Conservation (phyloP, 371 early-diverging fungal genomes). For the Cokeromyces recurvatus region DNA sequence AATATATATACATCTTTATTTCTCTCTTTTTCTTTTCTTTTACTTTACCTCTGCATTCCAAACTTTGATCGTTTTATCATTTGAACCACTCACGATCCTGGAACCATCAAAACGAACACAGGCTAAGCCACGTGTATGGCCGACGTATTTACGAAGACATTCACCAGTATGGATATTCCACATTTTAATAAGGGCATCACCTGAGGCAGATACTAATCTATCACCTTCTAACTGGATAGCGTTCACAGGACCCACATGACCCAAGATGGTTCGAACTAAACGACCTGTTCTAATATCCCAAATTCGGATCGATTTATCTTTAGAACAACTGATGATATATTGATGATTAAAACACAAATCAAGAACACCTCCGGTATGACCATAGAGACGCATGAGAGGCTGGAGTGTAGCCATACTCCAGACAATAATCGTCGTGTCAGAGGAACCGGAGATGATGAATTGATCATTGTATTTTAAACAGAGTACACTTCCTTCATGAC, state of each 20-base stretch:
- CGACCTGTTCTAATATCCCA: conserved; percentile 65
- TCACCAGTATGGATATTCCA: conserved; percentile 80
- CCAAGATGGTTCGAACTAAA: conserved; percentile 63
- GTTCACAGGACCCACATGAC: conserved; percentile 90
- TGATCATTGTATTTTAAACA: conserved; percentile 81
- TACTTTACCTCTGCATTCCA: conserved; percentile 95
- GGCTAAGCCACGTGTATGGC: conserved; percentile 85
- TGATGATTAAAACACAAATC: conserved; percentile 71
- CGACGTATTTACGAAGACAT: conserved; percentile 61
- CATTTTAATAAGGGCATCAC: conserved; percentile 83
- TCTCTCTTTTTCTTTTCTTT: no score
- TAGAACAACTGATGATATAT: conserved; percentile 81
- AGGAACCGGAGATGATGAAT: conserved; percentile 86
- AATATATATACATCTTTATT: no score
- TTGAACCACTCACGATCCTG: conserved; percentile 88
- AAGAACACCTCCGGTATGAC: conserved; percentile 74
- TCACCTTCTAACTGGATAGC: conserved; percentile 71
- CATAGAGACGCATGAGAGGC: conserved; percentile 33
- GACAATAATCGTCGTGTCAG: conserved; percentile 83
- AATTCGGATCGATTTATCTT: conserved; percentile 86
- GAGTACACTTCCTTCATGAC: conserved; percentile 89
- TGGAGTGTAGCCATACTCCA: conserved; percentile 70
- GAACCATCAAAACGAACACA: conserved; percentile 93
- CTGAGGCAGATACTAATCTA: conserved; percentile 81
- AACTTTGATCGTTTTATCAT: conserved; percentile 91